Conservation (phyloP, 2,329 filamentous ascomycete genomes). For the Berkeleyomyces rouxiae region DNA sequence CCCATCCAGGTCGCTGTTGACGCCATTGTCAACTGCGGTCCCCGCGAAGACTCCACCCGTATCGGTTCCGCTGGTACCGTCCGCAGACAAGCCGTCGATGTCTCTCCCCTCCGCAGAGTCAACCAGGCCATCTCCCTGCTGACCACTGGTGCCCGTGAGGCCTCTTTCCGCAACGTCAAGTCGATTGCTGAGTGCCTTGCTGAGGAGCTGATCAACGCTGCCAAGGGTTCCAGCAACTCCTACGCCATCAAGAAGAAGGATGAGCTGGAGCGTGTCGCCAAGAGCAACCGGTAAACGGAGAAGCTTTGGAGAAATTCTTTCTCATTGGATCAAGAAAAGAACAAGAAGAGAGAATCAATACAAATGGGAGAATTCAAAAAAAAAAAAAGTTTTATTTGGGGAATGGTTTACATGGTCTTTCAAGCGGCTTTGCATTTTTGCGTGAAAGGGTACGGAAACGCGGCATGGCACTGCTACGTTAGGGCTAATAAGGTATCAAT, state of each 20-base stretch:
- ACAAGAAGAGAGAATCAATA: conserved; percentile 15
- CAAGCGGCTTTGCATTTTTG: conserved; percentile 29
- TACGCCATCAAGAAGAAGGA: conserved; percentile 99
- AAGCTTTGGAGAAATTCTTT: conserved; percentile 19
- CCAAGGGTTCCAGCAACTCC: conserved; percentile 99
- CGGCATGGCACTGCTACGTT: conserved; percentile 27
- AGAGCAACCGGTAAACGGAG: conserved; percentile 93
- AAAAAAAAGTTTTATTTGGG: conserved; percentile 15
- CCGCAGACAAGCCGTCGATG: conserved; percentile 99
- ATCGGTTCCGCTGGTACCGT: conserved; percentile 99
- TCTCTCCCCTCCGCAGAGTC: conserved; percentile 96
- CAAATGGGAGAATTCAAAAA: conserved; percentile 15
- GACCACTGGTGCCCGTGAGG: conserved; percentile 97
- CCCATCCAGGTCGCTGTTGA: conserved; percentile 99
- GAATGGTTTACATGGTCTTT: conserved; percentile 28
- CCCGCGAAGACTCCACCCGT: conserved; percentile 98
- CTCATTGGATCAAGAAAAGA: conserved; percentile 19
- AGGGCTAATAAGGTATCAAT: conserved; percentile 28
- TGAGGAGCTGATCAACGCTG: conserved; percentile 99
- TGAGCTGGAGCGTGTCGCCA: conserved; percentile 99
- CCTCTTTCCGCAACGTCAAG: conserved; percentile 99
- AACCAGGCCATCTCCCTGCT: conserved; percentile 99
- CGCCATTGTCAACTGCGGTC: conserved; percentile 99
- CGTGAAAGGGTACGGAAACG: conserved; percentile 30
- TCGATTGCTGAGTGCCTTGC: conserved; percentile 97